A percentile compares a stretch with the other conserved stretches of the same genome.
phyloP scores from a whole-genome alignment of 345 rosid species.

The Anacardium occidentale region DNA sequence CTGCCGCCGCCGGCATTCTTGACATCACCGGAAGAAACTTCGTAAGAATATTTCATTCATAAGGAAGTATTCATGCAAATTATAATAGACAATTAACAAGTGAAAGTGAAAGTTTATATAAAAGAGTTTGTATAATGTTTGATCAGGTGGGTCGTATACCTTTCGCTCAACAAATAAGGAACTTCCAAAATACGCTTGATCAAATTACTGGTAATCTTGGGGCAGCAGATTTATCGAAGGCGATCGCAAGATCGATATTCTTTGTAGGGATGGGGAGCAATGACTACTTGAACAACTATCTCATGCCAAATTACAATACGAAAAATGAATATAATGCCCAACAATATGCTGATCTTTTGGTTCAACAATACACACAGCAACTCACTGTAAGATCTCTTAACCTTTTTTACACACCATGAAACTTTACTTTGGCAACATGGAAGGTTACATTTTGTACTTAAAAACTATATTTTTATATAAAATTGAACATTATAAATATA shows the following conservation, averaged over 20 bases:
- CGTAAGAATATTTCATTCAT: slow-evolving; percentile 38
- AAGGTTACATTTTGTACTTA: too few relatives aligned
- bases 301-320: slow-evolving; percentile 91
- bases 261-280: slow-evolving; percentile 98
- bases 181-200: slow-evolving; percentile 73
- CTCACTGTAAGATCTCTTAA: slow-evolving; percentile 48
- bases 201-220: slow-evolving; percentile 64
- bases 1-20: slow-evolving; percentile 96
- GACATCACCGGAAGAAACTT: slow-evolving; percentile 88
- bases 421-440: too few relatives aligned
- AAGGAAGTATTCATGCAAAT: too few relatives aligned
- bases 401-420: background rate
- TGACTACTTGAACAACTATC: slow-evolving; percentile 91
- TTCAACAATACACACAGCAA: slow-evolving; percentile 61
- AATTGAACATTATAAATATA: too few relatives aligned
- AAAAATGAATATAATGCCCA: slow-evolving; percentile 60
- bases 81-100: too few relatives aligned
- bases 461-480: too few relatives aligned
- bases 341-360: slow-evolving; percentile 74
- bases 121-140: background rate
- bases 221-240: slow-evolving; percentile 44
- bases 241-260: slow-evolving; percentile 60
- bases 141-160: slow-evolving; percentile 87
- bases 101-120: too few relatives aligned
- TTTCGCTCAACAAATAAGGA: slow-evolving; percentile 72